Evolutionary conservation across 805 yeast genomes (phyloP), one percentile per base, ranked within the genome.

Genomic region (Hanseniaspora meyeri): DNA sequence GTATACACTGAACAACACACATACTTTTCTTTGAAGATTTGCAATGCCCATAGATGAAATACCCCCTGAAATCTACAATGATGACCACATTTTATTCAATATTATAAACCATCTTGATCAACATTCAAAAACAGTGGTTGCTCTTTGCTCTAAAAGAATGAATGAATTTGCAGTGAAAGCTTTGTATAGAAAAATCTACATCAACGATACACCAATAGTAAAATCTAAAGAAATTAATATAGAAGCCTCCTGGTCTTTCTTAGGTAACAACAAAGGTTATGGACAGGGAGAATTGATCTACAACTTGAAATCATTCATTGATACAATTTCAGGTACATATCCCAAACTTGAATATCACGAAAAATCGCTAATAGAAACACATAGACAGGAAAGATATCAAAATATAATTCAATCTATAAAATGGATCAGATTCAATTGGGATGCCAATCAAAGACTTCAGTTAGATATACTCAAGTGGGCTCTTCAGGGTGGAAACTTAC

Each of bases 371-470:
- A 66, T 16, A 62, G 57, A 39, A 51, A 62, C 34, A 46, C 60
- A 0, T 70, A 68, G 51, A 63, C 61, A 5, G 46, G 59, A 11
- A 59, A 62, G 29, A 68, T 67, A 51, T 34, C 42, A 2, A 10
- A 31, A 9, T 1, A 63, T 66, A 12, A 43, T 66, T 29, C 62
- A 65, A 17, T 59, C 66, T 27, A 66, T 73, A 4, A 65, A 65
- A 34, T 72, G 74, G 68, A 66, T 73, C 3, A 61, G 77, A 54
- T 64, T 73, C 42, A 73, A 73, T 59, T 73, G 77, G 77, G 77
- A 73, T 62, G 60, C 73, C 32, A 69, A 69, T 52, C 55, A 69
- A 1, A 45, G 43, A 1, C 54, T 66, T 14, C 76, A 73, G 59
- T 63, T 57, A 46, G 52, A 57, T 17, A 64, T 73, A n/a, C 54